Evolutionary conservation across 768 basidiomycete genomes (phyloP).

Genomic region (Serendipita sp.): DNA sequence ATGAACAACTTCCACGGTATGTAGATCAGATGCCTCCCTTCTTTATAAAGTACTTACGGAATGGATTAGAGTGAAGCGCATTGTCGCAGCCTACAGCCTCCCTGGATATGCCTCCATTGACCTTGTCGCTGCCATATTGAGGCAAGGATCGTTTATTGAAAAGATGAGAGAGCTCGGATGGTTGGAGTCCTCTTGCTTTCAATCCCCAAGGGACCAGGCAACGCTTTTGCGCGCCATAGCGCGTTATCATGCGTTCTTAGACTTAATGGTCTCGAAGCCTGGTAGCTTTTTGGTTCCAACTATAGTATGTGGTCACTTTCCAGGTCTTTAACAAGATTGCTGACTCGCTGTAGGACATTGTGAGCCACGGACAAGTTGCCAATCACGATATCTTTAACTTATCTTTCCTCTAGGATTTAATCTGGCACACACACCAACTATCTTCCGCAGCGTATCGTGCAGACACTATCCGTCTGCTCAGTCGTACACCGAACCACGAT

Average conservation of each 20-base stretch:
- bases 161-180: conserved; percentile 39
- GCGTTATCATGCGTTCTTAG: conserved; percentile 40
- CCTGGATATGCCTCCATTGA: conserved; percentile 3
- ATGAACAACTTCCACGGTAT: background rate
- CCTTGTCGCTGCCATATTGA: conserved; percentile 22
- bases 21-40: background rate
- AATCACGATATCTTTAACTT: background rate
- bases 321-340: background rate
- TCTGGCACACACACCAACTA: conserved; percentile 13
- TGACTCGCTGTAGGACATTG: background rate
- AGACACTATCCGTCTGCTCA: background rate
- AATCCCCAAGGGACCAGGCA: conserved; percentile 17
- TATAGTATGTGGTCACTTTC: background rate
- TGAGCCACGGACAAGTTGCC: background rate
- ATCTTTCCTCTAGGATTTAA: conserved; percentile 6
- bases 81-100: background rate
- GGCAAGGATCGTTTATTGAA: conserved; percentile 37
- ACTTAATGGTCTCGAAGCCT: conserved; percentile 4
- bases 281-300: conserved; percentile 2
- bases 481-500: background rate
- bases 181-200: conserved; percentile 29
- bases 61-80: background rate
- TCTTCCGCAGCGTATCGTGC: conserved; percentile 6
- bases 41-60: background rate
- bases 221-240: conserved; percentile 30